Evolutionary conservation across 345 rosid species (phyloP), one percentile per base, ranked within the genome.

Genomic region (Linum lewisii): DNA sequence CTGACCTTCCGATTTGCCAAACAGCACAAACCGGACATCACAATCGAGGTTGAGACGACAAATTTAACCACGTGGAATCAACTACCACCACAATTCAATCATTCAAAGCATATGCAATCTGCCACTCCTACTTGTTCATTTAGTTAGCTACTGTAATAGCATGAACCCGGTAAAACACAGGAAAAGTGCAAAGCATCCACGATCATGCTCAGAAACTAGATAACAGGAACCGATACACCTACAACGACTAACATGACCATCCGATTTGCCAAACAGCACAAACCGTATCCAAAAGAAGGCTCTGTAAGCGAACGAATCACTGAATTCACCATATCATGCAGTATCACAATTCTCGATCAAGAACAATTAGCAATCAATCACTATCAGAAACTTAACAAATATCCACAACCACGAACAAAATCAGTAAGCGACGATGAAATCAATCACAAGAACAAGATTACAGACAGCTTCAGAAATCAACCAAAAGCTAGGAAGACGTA

Each of bases 381-480:
- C n/a, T 34, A 18, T 6, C 14, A 57, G 10, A 13, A 29, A 44
- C 22, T 5, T 25, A 47, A 49, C 29, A 21, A 37, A 7, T 15
- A 60, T 50, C 47, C 63, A 60, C 18, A 53, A 23, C 50, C 54
- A 44, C 21, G 23, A 21, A 63, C 16, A 32, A 55, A 36, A 60
- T 45, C 50, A 20, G 49, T 34, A 51, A 53, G 29, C 1, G 11
- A 9, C 11, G 49, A 9, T 59, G 44, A 19, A 13, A 60, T 22
- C 25, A 47, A 34, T 2, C 1, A 13, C 1, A 14, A 0, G 11
- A 51, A 11, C 3, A 20, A 26, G 16, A 21, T 49, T 14, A 15
- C 7, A 15, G 22, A 57, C 56, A 52, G 25, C 47, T 42, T 21
- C 22, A 21, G 23, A 21, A 6, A 19, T 4, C 56, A 52, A 52